Evolutionary conservation across 1,284 basidiomycete genomes (phyloP), one percentile per base, ranked within the genome.

Genomic region (Fistulinella staudtii): DNA sequence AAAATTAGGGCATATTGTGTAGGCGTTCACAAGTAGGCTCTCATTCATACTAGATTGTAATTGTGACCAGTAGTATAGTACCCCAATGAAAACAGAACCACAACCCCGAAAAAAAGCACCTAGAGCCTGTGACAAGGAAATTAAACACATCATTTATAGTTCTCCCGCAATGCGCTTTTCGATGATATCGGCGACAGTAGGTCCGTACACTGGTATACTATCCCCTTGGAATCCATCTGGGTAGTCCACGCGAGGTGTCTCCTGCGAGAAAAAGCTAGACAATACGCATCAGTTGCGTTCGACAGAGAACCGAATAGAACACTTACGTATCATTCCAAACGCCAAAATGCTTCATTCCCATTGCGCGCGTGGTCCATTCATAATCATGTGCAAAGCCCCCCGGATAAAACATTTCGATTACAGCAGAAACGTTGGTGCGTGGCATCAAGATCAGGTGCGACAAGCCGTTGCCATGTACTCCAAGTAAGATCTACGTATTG

Each of bases 401-500:
- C 5, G 86, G 84, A 56, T 72, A 86, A 67, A 91, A 89, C 33
- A 93, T 80, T 66, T 92, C 89, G 56, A 93, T 85, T 15, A 89
- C 84, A 2, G 82, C 78, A 15, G 83, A 78, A 25, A 77, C 65
- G 0, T 74, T 73, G 1, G 77, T 82, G 1, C 78, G 77, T 4
- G 80, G 76, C 85, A 91, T 87, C 74, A 86, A 81, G 27, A 90
- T 73, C 8, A 89, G 68, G 54, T 89, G 82, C 8, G 87, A 85
- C 2, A 91, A 70, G 3, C 88, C 88, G 57, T 89, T 88, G 2
- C 89, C 88, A 51, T 91, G 88, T 2, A 91, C 82, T 27, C 86
- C 86, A 15, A 89, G 67, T 57, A 91, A 67, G 54, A 90, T 77
- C 83, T 88, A 45, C 20, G n/a, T n/a, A n/a, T n/a, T n/a, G 18